Evolutionary conservation across 805 yeast species (phyloP), one percentile per base, ranked within the genome.

Genomic region (Pichia cabralensis): DNA sequence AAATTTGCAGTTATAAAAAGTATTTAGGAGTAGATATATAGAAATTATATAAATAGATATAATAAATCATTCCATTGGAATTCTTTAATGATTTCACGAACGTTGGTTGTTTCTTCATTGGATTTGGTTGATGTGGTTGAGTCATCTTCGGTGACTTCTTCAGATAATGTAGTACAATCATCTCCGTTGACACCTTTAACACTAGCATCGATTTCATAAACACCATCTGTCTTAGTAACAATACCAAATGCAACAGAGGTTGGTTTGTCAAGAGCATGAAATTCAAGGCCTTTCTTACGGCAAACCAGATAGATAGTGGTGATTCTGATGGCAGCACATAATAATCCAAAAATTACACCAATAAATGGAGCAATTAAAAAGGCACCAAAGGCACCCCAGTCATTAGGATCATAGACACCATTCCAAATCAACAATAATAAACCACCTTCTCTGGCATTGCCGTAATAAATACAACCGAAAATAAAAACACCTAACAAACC

Each of bases 371-470:
- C 92, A 42, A 79, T 81, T 6, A 82, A 89, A 58, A 88, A 88
- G 2, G 96, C 95, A 17, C 95, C 96, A 61, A 88, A 88, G 0
- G 94, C 77, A 48, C 94, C 83, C 96, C 96, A 88, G 52, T 88
- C 96, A 32, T 68, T 71, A 6, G 71, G 62, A 41, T 68, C 62
- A 50, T 88, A 88, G 19, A 88, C 61, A 28, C 96, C 96, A 48
- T 80, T 76, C 74, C 78, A 72, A 34, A 88, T 65, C 39, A 88
- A 61, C 34, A 88, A 60, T 33, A 88, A 65, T 41, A 67, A 67
- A 13, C 80, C 96, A 47, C 96, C 96, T 40, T 76, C 82, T 34
- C 60, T 56, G 8, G 94, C 89, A 49, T 62, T 59, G 23, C 65
- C 71, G 52, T 79, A 86, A 61, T 85, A 88, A 34, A 84, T 66